These are phyloP conservation scores for Heritiera littoralis DNA, from an alignment of 345 rosid species.

Conservation along the genomic window DNA sequence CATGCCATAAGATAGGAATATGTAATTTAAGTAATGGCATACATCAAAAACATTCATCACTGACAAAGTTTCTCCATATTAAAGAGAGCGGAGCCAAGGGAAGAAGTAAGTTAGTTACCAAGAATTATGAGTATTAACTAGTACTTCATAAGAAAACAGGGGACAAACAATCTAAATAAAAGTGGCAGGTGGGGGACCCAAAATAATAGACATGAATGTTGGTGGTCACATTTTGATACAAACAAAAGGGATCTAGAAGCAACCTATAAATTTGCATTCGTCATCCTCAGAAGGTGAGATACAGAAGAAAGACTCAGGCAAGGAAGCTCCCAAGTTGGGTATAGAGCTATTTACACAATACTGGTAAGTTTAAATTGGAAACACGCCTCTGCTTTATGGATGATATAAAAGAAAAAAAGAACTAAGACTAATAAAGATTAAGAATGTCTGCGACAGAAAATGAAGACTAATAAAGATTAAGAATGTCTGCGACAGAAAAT, in stretches of 20 bases:
- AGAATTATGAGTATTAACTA: not conserved
- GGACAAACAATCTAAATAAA: not conserved
- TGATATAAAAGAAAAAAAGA: not conserved
- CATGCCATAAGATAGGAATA: not conserved
- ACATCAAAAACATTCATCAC: constrained; percentile 8
- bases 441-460: too few species aligned
- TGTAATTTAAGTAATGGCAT: not conserved
- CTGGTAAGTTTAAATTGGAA: not conserved
- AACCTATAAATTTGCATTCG: not conserved
- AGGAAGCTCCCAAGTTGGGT: not conserved
- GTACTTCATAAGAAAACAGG: not conserved
- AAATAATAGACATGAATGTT: not conserved
- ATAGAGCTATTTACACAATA: not conserved
- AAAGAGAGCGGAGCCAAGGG: not conserved
- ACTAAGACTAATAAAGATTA: not conserved
- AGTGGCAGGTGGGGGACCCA: not conserved
- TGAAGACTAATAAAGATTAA: not conserved
- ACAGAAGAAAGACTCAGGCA: not conserved
- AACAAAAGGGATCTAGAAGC: not conserved
- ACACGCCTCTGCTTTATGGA: not conserved
- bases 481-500: not conserved
- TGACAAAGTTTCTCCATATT: not conserved
- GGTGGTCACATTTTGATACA: not conserved
- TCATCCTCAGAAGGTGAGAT: not conserved
- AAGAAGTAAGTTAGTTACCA: not conserved